Percentiles rank a stretch among this genome's conserved stretches.
phyloP scores from a whole-genome alignment of 495 filamentous ascomycete species.

The Xylaria bambusicola region DNA sequence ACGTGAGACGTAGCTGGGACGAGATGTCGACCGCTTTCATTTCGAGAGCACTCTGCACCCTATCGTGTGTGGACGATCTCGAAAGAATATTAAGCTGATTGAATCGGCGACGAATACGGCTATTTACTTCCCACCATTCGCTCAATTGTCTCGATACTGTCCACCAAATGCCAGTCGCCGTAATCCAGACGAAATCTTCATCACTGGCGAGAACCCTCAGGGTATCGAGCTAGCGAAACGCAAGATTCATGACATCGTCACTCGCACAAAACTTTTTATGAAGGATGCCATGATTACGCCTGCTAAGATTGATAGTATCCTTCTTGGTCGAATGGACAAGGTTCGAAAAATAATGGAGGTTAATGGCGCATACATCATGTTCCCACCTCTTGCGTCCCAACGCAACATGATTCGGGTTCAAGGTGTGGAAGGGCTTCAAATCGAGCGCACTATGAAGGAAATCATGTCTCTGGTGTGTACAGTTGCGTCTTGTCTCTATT shows the following conservation, averaged over 20 bases:
- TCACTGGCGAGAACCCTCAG: conserved; percentile 81
- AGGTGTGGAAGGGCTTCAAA: conserved; percentile 85
- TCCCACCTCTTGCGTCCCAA: conserved; percentile 81
- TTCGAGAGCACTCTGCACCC: conserved; percentile 87
- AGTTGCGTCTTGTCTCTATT: neutral
- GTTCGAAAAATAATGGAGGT: conserved; percentile 96
- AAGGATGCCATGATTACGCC: conserved; percentile 86
- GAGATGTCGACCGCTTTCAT: conserved; percentile 77
- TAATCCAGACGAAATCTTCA: conserved; percentile 86
- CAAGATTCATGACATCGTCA: conserved; percentile 79
- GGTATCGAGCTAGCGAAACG: conserved; percentile 84
- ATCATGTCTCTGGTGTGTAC: conserved; percentile 84
- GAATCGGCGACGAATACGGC: conserved; percentile 92
- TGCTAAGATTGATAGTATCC: conserved; percentile 89
- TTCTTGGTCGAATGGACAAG: conserved; percentile 90
- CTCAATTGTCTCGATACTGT: conserved; percentile 82
- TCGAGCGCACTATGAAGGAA: conserved; percentile 90
- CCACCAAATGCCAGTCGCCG: conserved; percentile 76
- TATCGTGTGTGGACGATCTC: conserved; percentile 83
- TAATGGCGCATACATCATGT: conserved; percentile 90
- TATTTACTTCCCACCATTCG: conserved; percentile 96
- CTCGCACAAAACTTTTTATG: conserved; percentile 76
- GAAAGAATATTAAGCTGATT: conserved; percentile 96
- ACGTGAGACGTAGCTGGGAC: conserved; percentile 66
- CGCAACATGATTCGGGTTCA: conserved; percentile 82